Evolutionary conservation across 2,329 filamentous ascomycete genomes (phyloP).

Genomic region (Arthrobotrys iridis): DNA sequence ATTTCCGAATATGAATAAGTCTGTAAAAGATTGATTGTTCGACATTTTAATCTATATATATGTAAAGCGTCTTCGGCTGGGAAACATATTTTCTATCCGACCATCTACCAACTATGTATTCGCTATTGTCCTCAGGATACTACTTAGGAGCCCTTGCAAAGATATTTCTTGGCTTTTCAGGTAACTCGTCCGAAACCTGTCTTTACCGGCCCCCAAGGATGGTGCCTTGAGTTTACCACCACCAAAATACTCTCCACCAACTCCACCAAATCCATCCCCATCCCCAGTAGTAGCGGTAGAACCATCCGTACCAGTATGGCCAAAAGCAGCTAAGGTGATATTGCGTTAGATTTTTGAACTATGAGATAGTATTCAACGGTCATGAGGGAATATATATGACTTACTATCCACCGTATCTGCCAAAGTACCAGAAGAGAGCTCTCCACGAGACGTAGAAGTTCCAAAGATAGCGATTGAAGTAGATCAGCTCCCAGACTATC

Average conservation of each 20-base stretch:
- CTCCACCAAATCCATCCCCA: conserved; percentile 51
- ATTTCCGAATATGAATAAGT: too few species aligned
- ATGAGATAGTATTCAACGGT: too few species aligned
- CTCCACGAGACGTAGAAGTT: conserved; percentile 50
- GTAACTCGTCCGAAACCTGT: neutral
- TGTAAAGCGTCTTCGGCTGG: too few species aligned
- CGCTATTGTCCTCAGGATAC: too few species aligned
- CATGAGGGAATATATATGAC: conserved; percentile 8
- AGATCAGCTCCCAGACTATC: conserved; percentile 42
- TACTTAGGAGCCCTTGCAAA: too few species aligned
- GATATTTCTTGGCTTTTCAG: neutral
- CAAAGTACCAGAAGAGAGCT: conserved; percentile 48
- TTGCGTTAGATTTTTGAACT: too few species aligned
- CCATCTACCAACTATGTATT: too few species aligned
- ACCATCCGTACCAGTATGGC: conserved; percentile 53
- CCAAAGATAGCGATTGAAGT: conserved; percentile 45
- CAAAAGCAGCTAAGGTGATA: conserved; percentile 45
- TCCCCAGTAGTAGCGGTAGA: conserved; percentile 53
- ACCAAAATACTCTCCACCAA: conserved; percentile 53
- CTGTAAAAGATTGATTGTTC: too few species aligned
- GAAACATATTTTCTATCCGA: too few species aligned
- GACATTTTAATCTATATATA: too few species aligned
- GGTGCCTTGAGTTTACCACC: conserved; percentile 33
- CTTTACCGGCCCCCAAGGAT: neutral
- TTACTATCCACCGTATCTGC: conserved; percentile 52